Evolutionary conservation across 495 filamentous ascomycete genomes (phyloP), one percentile per base, ranked within the genome.

Genomic region (Penicillium argentinense): DNA sequence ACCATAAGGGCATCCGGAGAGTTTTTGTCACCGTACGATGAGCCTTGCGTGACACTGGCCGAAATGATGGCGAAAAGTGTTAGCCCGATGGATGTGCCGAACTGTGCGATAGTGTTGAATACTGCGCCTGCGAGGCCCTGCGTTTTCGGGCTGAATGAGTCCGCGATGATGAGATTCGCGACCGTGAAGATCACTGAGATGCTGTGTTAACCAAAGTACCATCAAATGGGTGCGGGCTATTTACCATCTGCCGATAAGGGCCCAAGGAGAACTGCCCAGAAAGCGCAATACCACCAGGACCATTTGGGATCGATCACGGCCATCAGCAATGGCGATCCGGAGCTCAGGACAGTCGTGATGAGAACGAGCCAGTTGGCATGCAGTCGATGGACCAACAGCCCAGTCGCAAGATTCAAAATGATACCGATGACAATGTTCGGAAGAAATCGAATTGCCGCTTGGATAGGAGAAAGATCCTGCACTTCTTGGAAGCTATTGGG

Each of bases 81-180:
- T 4, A 85, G 53, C 1, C 83, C 82, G 9, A 87, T 64, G 0
- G 73, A 71, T 13, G 70, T 80, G 0, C 84, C 84, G 39, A 86
- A 74, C 54, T 85, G 81, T 3, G 73, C 59, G n/a, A 80, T 57
- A 0, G 80, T 81, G 49, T 84, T 83, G 67, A 85, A 86, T 0
- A 87, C 80, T 2, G 78, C 82, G 3, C 82, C 82, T 2, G 79
- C 81, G 1, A 88, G 71, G 0, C 72, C 79, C 39, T 87, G 81
- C 0, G 73, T 83, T 36, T 77, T 59, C 1, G 66, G 46, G 0
- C 81, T 77, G 50, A 86, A 85, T 4, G 72, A 70, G n/a, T 73
- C 61, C 1, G 81, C 75, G 45, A 86, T 79, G 32, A 85, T 53
- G 14, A 88, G 64, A 39, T 79, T 76, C 1, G 73, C 74, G 2